Evolutionary conservation across 768 basidiomycete species (phyloP), one percentile per base, ranked within the genome.

Genomic region (Suillus americanus): DNA sequence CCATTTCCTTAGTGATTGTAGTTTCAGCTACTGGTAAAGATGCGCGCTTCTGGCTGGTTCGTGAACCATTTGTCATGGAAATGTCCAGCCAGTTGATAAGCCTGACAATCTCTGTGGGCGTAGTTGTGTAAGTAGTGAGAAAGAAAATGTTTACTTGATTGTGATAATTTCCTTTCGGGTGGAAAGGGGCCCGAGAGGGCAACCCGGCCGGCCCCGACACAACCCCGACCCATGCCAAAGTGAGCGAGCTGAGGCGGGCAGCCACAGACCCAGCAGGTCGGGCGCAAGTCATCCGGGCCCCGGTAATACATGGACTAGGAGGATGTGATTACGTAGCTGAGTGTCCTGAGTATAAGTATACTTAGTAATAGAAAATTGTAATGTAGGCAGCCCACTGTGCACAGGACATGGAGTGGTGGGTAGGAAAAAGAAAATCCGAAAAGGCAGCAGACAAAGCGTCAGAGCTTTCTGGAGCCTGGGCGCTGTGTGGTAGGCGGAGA

Each of bases 1-100:
- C 30, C 30, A 4, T 30, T 82, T 6, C 75, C 77, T 3, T 73
- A 64, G n/a, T n/a, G n/a, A 9, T 87, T 76, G 63, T 81, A 68
- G 64, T 73, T 78, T 89, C 89, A 90, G 73, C 91, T 83, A 23
- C 74, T 61, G 20, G 83, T 71, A 65, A 82, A 84, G 1, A 90
- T 82, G 7, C 89, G 81, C 35, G 80, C 75, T 67, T 89, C 87
- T 1, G 83, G 80, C 5, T 74, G 69, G 1, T 71, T 73, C 14
- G 83, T 75, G 79, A 79, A 0, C 88, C 89, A 18, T 78, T 72
- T 0, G 79, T 69, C 5, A 81, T 76, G 6, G 82, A 80, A 13
- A 89, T 69, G 5, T 74, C 74, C 46, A 89, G 68, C 88, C 87
- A 91, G 5, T 83, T 73, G 6, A 74, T 83, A 45, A 64, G 85